Percentiles rank a stretch among this genome's conserved stretches.
phyloP scores from a whole-genome alignment of 345 rosid species.

The Eutrema yunnanense region DNA sequence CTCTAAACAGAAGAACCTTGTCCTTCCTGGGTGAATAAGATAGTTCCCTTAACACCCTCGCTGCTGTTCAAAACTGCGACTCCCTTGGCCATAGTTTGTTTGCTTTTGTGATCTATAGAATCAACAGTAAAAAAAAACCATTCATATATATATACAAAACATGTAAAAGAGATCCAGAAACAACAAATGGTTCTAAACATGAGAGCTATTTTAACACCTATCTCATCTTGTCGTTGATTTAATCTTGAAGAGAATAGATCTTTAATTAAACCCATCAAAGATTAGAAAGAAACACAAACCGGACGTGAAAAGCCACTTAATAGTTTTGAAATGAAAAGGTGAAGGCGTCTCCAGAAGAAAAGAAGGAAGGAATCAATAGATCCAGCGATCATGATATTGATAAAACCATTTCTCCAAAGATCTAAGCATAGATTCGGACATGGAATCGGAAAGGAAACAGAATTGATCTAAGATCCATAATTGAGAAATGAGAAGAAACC shows the following conservation, averaged over 20 bases:
- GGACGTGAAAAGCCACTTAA: not conserved
- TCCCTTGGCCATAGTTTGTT: slow-evolving; percentile 66
- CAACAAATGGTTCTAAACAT: not conserved
- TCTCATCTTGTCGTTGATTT: not conserved
- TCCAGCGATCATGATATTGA: not conserved
- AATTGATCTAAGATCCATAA: not conserved
- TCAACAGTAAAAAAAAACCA: not conserved
- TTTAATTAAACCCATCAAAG: not conserved
- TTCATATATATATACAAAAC: not conserved
- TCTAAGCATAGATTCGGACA: not conserved
- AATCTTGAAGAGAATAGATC: not conserved
- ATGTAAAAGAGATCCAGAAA: not conserved
- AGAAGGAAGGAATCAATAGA: not conserved
- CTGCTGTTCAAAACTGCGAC: slow-evolving; percentile 67
- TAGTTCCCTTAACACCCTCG: slow-evolving; percentile 76
- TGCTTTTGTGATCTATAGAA: slow-evolving; percentile 60
- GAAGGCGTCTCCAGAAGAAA: not conserved
- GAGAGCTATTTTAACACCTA: not conserved
- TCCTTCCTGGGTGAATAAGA: slow-evolving; percentile 75
- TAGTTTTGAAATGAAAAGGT: not conserved
- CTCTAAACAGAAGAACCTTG: slow-evolving; percentile 38
- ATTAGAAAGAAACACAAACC: not conserved
- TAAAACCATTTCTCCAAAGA: not conserved
- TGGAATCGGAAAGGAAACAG: not conserved
- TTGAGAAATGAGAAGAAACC: not conserved